Evolutionary conservation across 164 flowering plant species (phyloP).

Genomic region (grape (Vitis vinifera)): DNA sequence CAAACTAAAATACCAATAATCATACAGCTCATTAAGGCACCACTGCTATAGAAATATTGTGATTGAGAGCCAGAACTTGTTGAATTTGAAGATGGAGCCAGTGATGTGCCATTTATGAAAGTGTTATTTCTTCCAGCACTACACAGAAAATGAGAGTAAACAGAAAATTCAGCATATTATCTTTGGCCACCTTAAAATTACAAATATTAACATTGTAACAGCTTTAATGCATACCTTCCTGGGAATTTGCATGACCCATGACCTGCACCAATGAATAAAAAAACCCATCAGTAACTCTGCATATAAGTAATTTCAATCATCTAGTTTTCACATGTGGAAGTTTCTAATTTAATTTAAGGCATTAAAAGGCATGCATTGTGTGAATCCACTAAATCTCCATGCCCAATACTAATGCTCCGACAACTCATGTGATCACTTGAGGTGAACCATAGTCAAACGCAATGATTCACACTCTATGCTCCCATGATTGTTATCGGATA

Average conservation of each 20-base stretch:
- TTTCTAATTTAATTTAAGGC: no score
- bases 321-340: no score
- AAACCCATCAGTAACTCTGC: neutral
- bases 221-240: constrained; percentile 56
- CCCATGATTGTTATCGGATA: no score
- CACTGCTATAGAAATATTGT: constrained; percentile 10
- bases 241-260: constrained; percentile 74
- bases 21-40: constrained; percentile 18
- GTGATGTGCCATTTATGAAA: constrained; percentile 42
- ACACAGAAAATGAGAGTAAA: constrained; percentile 11
- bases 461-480: no score
- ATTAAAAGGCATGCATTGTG: no score
- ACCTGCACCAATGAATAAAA: constrained; percentile 49
- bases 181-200: neutral
- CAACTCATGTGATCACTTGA: no score
- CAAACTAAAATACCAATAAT: constrained; percentile 28
- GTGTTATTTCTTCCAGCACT: constrained; percentile 65
- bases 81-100: constrained; percentile 72
- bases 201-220: neutral
- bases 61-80: constrained; percentile 34
- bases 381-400: no score
- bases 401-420: no score
- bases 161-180: neutral
- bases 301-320: neutral
- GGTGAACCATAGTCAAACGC: no score